Evolutionary conservation across 2,329 filamentous ascomycete species (phyloP), one percentile per base, ranked within the genome.

Genomic region (Phialophora verrucosa): DNA sequence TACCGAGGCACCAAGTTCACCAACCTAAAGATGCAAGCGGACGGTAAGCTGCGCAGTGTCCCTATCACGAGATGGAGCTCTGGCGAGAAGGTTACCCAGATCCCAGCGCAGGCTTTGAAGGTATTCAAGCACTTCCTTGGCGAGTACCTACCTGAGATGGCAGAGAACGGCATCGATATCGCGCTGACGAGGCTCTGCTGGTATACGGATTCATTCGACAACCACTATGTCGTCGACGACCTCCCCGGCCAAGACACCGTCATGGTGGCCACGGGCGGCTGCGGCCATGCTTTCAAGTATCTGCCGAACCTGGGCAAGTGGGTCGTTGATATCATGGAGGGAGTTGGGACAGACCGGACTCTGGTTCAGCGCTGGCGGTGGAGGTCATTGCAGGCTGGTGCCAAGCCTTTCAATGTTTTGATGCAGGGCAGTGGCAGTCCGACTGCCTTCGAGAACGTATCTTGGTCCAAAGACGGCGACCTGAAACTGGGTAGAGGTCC

Each of bases 271-370:
- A 88, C 87, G 0, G 87, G 86, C 0, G 88, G 87, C 0, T 84
- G 82, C 38, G 87, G 87, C 0, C 87, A 89, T 74, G 87, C 80
- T 0, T 89, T 88, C 74, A 89, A 88, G 71, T 88, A 86, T 65
- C 72, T 87, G 61, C 87, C 87, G 0, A 83, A 84, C 2, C 80
- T 89, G 69, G 86, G 87, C 1, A 82, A 83, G 54, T 80, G 79
- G 66, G 82, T 88, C 14, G 78, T 84, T 0, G 81, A 87, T 66
- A 80, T 81, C n/a, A 74, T 87, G 12, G 76, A 82, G 67, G 78
- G 80, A 1, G 68, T 63, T n/a, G 71, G 73, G 0, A 63, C 74
- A 12, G 74, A 79, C 54, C 73, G 69, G 60, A 71, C 76, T 6
- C 67, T 73, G 17, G 23, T 72, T 17, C 62, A 71, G 29, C 56